phyloP scores from a whole-genome alignment of 495 filamentous ascomycete species.

The Aspergillus cavernicola region DNA sequence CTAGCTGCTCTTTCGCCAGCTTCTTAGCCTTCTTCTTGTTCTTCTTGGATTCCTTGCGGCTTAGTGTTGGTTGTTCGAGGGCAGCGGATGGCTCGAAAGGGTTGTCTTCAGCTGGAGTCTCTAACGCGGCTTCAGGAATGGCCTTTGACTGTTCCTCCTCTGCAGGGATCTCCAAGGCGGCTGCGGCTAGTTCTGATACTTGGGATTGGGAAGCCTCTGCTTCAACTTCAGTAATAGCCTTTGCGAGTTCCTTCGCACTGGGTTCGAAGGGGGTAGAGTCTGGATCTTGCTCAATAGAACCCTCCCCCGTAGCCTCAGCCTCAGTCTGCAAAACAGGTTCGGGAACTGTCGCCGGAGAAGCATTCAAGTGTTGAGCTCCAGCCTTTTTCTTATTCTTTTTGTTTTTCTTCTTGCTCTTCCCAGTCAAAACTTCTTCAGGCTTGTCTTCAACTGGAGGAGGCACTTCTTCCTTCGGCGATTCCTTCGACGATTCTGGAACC shows the following conservation, averaged over 20 bases:
- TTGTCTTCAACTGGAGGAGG: neutral
- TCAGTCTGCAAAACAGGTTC: neutral
- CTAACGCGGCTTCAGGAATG: neutral
- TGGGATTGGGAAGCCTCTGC: neutral
- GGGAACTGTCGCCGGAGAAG: neutral
- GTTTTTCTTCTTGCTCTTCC: constrained; percentile 31
- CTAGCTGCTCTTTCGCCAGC: constrained; percentile 13
- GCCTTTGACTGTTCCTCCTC: constrained; percentile 13
- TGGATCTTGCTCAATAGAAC: too few relatives aligned
- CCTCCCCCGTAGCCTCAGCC: neutral
- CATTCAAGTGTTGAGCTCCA: neutral
- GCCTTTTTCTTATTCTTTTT: constrained; percentile 13
- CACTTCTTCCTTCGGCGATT: too few relatives aligned
- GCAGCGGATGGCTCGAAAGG: constrained; percentile 6
- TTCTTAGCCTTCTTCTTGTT: constrained; percentile 28
- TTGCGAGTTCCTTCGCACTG: neutral
- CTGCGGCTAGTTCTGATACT: too few relatives aligned
- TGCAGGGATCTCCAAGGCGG: neutral
- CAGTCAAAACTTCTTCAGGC: constrained; percentile 1
- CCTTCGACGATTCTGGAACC: neutral
- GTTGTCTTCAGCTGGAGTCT: neutral
- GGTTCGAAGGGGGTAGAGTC: neutral
- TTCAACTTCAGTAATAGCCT: neutral
- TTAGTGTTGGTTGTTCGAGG: constrained; percentile 11
- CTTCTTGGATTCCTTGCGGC: constrained; percentile 27